phyloP scores from a whole-genome alignment of 2,329 filamentous ascomycete species.

The Fusarium longipes region DNA sequence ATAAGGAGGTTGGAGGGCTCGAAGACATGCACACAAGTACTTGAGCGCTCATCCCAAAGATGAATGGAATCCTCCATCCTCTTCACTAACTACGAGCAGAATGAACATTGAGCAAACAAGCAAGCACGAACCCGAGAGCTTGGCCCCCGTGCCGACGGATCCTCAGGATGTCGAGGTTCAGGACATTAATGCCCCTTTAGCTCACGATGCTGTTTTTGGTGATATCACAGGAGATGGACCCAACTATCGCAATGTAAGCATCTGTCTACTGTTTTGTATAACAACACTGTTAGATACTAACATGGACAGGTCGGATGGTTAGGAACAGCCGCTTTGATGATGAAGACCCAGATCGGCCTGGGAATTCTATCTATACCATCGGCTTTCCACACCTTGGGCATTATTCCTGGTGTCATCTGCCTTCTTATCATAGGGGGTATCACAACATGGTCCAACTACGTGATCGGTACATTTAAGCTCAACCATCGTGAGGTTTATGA shows the following conservation, averaged over 20 bases:
- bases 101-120: constrained; percentile 8
- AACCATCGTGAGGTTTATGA: constrained; percentile 62
- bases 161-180: constrained; percentile 5
- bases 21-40: background rate
- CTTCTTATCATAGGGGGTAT: constrained; percentile 55
- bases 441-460: constrained; percentile 61
- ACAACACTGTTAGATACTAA: background rate
- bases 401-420: constrained; percentile 60
- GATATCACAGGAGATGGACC: constrained; percentile 44
- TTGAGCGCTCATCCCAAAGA: background rate
- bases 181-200: constrained; percentile 31
- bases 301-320: constrained; percentile 55
- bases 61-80: background rate
- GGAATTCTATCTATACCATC: constrained; percentile 60
- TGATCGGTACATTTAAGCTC: constrained; percentile 64
- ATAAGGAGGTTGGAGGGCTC: background rate
- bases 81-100: background rate
- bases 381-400: constrained; percentile 58
- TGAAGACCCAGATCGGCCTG: constrained; percentile 60
- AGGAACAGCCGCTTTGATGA: constrained; percentile 57
- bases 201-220: constrained; percentile 41
- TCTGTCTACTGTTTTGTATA: background rate
- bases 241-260: constrained; percentile 46
- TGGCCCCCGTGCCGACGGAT: background rate
- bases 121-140: background rate